These are phyloP conservation scores for Fraxinus americana DNA, from an alignment of 257 asterid genomes.

Conservation along the genomic window DNA sequence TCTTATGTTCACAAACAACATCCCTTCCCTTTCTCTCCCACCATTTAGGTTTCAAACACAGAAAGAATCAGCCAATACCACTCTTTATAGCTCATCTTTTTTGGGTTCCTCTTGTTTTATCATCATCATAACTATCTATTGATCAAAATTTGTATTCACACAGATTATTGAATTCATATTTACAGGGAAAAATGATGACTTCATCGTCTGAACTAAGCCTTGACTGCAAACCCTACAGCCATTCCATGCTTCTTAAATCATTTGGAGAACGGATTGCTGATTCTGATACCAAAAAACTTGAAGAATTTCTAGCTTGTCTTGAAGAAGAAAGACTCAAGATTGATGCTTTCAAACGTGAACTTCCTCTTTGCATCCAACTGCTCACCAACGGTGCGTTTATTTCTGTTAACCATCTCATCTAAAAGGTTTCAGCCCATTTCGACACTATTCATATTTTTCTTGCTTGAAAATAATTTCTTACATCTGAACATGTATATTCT, in stretches of 20 bases:
- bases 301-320: slow-evolving; percentile 71
- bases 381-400: slow-evolving; percentile 69
- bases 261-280: slow-evolving; percentile 53
- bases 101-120: slow-evolving; percentile 14
- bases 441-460: not conserved
- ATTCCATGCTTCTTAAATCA: slow-evolving; percentile 69
- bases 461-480: not conserved
- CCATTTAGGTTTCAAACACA: slow-evolving; percentile 36
- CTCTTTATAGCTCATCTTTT: not conserved
- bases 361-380: slow-evolving; percentile 96
- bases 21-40: slow-evolving; percentile 46
- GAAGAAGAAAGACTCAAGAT: slow-evolving; percentile 95
- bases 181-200: slow-evolving; percentile 45
- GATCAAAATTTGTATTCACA: not conserved
- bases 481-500: not conserved
- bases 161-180: slow-evolving; percentile 20
- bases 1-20: slow-evolving; percentile 59
- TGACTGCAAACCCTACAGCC: slow-evolving; percentile 71
- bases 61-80: slow-evolving; percentile 1
- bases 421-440: not conserved
- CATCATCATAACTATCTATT: slow-evolving; percentile 1
- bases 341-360: slow-evolving; percentile 97
- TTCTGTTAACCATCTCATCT: not conserved
- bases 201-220: slow-evolving; percentile 74
- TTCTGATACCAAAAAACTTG: slow-evolving; percentile 62